These are phyloP conservation scores for Vigna angularis DNA, from an alignment of 306 rosid species.

Conservation along the genomic window DNA sequence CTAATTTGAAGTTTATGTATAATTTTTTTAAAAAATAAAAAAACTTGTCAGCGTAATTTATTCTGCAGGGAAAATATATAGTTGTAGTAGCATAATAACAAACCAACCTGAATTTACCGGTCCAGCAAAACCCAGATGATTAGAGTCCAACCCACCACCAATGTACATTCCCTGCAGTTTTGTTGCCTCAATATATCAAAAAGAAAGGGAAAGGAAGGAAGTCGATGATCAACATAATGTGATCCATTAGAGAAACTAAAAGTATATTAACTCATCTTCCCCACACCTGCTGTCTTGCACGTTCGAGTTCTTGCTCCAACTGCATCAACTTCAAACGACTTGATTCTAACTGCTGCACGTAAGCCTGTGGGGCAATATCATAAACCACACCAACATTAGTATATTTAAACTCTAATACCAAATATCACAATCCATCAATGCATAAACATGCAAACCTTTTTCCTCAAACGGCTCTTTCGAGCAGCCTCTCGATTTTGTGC, in stretches of 20 bases:
- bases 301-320: constrained; percentile 91
- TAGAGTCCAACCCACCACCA: constrained; percentile 69
- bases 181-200: constrained; percentile 38
- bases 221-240: constrained; percentile 1
- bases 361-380: constrained; percentile 67
- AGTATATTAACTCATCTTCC: constrained; percentile 43
- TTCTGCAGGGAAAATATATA: constrained; percentile 2
- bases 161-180: constrained; percentile 76
- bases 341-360: constrained; percentile 91
- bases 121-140: constrained; percentile 69
- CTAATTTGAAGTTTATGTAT: too few relatives aligned
- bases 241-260: constrained; percentile 36
- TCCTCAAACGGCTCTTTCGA: constrained; percentile 93
- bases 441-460: constrained; percentile 73
- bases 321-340: constrained; percentile 91
- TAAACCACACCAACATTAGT: constrained; percentile 38
- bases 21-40: too few relatives aligned
- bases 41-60: too few relatives aligned
- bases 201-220: background rate
- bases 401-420: constrained; percentile 36
- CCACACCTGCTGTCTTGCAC: constrained; percentile 84
- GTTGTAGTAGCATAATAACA: constrained; percentile 36
- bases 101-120: constrained; percentile 79
- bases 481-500: constrained; percentile 99
- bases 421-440: constrained; percentile 29